These are phyloP conservation scores for Knufia fluminis DNA, from an alignment of 2,329 filamentous ascomycete genomes.

Conservation along the genomic window DNA sequence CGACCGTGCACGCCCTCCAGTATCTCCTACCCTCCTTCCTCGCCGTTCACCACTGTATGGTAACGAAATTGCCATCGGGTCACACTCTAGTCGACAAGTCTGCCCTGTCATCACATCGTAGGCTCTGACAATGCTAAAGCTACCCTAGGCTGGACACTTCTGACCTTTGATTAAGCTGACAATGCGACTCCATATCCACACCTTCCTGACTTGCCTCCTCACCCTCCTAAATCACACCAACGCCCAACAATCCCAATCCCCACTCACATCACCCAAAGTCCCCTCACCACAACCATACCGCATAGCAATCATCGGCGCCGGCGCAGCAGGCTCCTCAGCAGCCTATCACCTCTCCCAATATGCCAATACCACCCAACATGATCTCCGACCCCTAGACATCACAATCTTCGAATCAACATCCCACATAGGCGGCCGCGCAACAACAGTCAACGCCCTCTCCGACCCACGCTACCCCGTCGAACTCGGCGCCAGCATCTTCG, in stretches of 20 bases:
- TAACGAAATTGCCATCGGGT: no score
- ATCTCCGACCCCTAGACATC: slow-evolving; percentile 56
- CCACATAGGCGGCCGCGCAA: slow-evolving; percentile 75
- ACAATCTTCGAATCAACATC: slow-evolving; percentile 75
- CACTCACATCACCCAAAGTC: neutral
- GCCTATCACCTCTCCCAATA: slow-evolving; percentile 74
- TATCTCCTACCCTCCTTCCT: no score
- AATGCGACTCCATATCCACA: no score
- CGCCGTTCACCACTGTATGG: no score
- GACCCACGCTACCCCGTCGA: slow-evolving; percentile 63
- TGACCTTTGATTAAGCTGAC: no score
- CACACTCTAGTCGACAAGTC: no score
- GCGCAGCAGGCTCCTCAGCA: slow-evolving; percentile 75
- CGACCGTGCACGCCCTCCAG: no score
- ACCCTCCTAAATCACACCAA: slow-evolving; percentile 24
- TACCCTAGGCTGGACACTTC: no score
- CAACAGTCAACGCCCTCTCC: slow-evolving; percentile 70
- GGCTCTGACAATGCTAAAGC: no score
- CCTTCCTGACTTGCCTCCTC: no score
- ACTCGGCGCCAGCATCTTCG: slow-evolving; percentile 86
- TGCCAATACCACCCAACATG: slow-evolving; percentile 47
- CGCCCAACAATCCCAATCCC: neutral
- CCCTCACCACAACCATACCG: slow-evolving; percentile 11
- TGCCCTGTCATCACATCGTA: no score
- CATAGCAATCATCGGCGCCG: slow-evolving; percentile 52